Percentiles rank a stretch among this genome's conserved stretches.
Conservation (phyloP, 2,329 filamentous ascomycete species). For the Aquanectria penicillioides region DNA sequence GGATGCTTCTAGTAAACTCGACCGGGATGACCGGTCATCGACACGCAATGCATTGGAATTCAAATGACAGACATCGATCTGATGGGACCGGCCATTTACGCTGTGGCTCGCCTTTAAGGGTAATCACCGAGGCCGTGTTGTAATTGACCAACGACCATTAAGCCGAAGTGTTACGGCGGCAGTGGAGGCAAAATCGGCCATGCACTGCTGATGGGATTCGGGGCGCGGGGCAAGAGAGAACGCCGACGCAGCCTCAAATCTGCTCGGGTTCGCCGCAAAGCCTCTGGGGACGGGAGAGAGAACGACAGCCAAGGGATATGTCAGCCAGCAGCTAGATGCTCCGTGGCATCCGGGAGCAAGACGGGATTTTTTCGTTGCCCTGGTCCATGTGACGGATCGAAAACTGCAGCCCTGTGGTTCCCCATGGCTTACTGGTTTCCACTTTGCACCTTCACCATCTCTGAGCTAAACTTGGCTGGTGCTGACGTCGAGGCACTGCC, state of each 20-base stretch:
- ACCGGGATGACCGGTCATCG: neutral
- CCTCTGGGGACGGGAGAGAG: conserved; percentile 11
- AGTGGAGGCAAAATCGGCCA: conserved; percentile 22
- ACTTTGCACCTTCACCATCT: conserved; percentile 11
- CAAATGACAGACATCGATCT: neutral
- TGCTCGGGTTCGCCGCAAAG: conserved; percentile 38
- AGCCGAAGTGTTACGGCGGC: conserved; percentile 1
- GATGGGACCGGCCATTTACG: conserved; percentile 3
- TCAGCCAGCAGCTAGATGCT: conserved; percentile 34
- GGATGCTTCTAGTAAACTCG: neutral
- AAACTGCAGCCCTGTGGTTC: conserved; percentile 40
- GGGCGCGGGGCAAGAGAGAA: conserved; percentile 33
- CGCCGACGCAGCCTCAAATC: conserved; percentile 32
- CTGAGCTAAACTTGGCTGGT: conserved; percentile 18
- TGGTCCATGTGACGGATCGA: conserved; percentile 39
- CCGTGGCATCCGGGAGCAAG: conserved; percentile 40
- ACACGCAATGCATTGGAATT: neutral
- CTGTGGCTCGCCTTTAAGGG: neutral
- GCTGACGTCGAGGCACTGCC: conserved; percentile 31
- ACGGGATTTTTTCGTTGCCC: conserved; percentile 43
- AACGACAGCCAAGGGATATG: conserved; percentile 32
- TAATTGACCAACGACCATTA: conserved; percentile 2
- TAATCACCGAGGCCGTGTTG: conserved; percentile 20
- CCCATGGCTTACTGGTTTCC: conserved; percentile 14
- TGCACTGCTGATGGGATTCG: conserved; percentile 19